Base-by-base conservation (phyloP, 176 grass and related monocot species). In the Carex scoparia region DNA sequence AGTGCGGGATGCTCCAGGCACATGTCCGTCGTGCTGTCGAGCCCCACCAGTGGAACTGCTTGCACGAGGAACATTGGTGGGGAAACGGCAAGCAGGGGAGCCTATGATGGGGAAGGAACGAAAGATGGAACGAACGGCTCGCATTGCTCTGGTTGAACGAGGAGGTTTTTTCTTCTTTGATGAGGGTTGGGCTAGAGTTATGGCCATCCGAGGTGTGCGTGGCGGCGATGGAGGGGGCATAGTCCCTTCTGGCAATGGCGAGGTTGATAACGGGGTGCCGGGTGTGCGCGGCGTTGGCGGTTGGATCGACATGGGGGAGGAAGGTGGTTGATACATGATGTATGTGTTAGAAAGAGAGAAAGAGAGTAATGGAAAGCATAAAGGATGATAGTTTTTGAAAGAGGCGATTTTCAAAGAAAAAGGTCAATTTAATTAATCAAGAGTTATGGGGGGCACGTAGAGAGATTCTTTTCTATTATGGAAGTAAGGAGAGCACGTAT, bases 71-170 rank as follows among this genome's bases (percentile, higher is more conserved):
- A 88, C 27, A 63, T 58, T 83, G 33, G 84, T 85, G 1, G 90
- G 95, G 79, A 98, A 87, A 67, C 91, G 93, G 91, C 95, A 94
- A 79, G 89, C 80, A 28, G 95, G 88, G 16, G 85, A 84, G 16
- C 74, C 74, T 35, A 98, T 85, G 88, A 98, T 98, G 57, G 95
- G 93, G 67, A 98, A 84, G 64, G 91, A 89, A 44, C 95, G 89
- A 89, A 98, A 90, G 86, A 98, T 82, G 1, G 92, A 90, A 71
- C 92, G 95, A 75, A 98, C 81, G 10, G 89, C 92, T 72, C 89
- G 92, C 89, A 94, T 69, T 67, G 92, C 84, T 61, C 86, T 86
- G 28, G 68, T 28, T 49, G 88, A 84, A 63, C 90, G 90, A 42
- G 84, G 88, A 30, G 86, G 86, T 35, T 79, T 64, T 77, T 85